Evolutionary conservation across 1,284 basidiomycete species (phyloP).

Genomic region (Ganoderma sp.): DNA sequence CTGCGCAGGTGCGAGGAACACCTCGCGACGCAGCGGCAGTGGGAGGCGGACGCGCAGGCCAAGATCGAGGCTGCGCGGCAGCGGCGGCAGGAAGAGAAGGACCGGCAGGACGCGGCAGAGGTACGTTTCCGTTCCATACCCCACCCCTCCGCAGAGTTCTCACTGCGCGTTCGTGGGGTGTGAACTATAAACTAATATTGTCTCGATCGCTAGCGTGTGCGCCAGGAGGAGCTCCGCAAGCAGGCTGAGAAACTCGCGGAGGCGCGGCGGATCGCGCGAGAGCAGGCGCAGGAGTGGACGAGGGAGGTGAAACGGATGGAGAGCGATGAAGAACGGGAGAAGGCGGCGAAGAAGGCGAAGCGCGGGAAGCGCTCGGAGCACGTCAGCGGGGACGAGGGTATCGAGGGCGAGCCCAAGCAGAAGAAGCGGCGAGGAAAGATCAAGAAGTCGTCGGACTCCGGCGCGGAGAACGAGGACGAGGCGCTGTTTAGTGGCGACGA

Average conservation of each 20-base stretch:
- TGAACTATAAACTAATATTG: conserved; percentile 4
- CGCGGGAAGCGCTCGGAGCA: conserved; percentile 50
- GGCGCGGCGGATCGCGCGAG: conserved; percentile 74
- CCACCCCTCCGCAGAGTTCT: neutral
- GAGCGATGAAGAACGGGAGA: conserved; percentile 78
- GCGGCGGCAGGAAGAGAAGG: conserved; percentile 69
- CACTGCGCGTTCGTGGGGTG: conserved; percentile 5
- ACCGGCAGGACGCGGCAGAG: conserved; percentile 63
- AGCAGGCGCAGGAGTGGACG: conserved; percentile 81
- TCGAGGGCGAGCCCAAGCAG: conserved; percentile 40
- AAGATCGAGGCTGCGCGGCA: conserved; percentile 77
- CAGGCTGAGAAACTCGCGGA: conserved; percentile 77
- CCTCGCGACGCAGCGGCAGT: conserved; percentile 71
- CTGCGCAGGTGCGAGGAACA: conserved; percentile 82
- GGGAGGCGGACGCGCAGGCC: conserved; percentile 76
- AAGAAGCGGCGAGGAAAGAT: conserved; percentile 41
- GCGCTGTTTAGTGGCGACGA: conserved; percentile 74
- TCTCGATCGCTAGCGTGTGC: conserved; percentile 50
- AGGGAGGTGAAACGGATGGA: conserved; percentile 63
- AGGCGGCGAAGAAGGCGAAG: conserved; percentile 64
- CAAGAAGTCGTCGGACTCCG: conserved; percentile 35
- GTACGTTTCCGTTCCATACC: conserved; percentile 44
- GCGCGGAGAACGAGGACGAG: conserved; percentile 54
- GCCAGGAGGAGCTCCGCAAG: conserved; percentile 60
- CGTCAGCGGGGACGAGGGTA: conserved; percentile 61